These are phyloP conservation scores for Yarrowia yakushimensis DNA, from an alignment of 805 yeast species.

Conservation along the genomic window DNA sequence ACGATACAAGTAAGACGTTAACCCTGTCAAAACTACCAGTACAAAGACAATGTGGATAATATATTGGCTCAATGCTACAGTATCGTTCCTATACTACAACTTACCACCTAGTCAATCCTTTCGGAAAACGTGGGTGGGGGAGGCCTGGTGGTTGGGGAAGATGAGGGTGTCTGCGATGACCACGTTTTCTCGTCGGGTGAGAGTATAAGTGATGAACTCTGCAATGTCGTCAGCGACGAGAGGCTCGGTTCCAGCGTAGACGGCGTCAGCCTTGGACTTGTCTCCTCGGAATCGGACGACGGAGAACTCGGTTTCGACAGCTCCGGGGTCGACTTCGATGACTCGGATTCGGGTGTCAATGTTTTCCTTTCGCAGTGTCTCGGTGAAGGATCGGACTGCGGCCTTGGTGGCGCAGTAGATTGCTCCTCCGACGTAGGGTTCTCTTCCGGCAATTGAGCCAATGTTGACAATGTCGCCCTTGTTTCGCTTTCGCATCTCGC, in stretches of 20 bases:
- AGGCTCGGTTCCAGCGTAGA: slow-evolving; percentile 67
- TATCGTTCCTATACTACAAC: neutral
- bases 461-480: slow-evolving; percentile 57
- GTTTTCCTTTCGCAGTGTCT: slow-evolving; percentile 66
- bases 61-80: neutral
- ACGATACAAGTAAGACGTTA: too few relatives aligned
- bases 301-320: slow-evolving; percentile 75
- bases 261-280: slow-evolving; percentile 54
- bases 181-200: slow-evolving; percentile 65
- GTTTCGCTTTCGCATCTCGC: slow-evolving; percentile 66
- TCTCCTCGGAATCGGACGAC: slow-evolving; percentile 64
- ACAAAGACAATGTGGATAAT: too few relatives aligned
- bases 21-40: too few relatives aligned
- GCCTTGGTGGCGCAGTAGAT: slow-evolving; percentile 69
- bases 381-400: slow-evolving; percentile 55
- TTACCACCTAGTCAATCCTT: slow-evolving; percentile 1
- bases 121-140: slow-evolving; percentile 58
- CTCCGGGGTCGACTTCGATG: slow-evolving; percentile 74
- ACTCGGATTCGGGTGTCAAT: slow-evolving; percentile 67
- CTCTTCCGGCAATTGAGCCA: slow-evolving; percentile 70
- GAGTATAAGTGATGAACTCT: slow-evolving; percentile 63
- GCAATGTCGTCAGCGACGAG: slow-evolving; percentile 70
- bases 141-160: slow-evolving; percentile 83
- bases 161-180: slow-evolving; percentile 79
- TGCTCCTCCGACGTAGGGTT: slow-evolving; percentile 68